Evolutionary conservation across 805 yeast species (phyloP).

Genomic region (Teunomyces atbi): DNA sequence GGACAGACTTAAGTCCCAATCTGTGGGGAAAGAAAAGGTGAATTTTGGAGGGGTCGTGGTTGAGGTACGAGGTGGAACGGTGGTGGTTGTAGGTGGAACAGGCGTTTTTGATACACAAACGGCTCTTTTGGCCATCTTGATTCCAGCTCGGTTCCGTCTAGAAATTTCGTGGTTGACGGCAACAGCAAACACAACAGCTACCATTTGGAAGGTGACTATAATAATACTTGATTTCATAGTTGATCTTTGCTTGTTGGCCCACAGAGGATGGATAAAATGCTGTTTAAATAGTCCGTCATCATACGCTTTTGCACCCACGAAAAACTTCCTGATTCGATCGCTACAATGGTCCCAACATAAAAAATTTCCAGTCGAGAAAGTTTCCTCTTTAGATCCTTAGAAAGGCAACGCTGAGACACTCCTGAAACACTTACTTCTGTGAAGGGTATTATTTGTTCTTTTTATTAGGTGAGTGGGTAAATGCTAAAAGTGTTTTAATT

Average conservation of each 20-base stretch:
- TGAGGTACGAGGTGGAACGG: too few species aligned
- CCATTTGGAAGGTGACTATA: background rate
- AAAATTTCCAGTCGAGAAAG: background rate
- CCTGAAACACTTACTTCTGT: background rate
- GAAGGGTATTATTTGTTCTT: background rate
- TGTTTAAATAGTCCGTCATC: background rate
- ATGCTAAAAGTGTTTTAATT: background rate
- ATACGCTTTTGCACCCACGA: background rate
- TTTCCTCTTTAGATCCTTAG: background rate
- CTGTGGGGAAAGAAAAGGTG: background rate
- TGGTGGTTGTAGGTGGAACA: background rate
- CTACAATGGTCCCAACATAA: background rate
- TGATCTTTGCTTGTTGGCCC: too few species aligned
- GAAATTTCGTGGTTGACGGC: background rate
- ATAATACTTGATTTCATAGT: background rate
- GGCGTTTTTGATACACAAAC: background rate
- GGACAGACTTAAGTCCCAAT: background rate
- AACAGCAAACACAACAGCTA: background rate
- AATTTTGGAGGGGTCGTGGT: background rate
- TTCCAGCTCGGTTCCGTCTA: background rate
- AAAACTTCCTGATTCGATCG: background rate
- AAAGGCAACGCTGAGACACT: background rate
- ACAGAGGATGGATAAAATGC: background rate
- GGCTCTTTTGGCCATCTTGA: background rate
- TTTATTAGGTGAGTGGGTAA: background rate